Evolutionary conservation across 768 basidiomycete species (phyloP), one percentile per base, ranked within the genome.

Genomic region (Auricularia sp.): DNA sequence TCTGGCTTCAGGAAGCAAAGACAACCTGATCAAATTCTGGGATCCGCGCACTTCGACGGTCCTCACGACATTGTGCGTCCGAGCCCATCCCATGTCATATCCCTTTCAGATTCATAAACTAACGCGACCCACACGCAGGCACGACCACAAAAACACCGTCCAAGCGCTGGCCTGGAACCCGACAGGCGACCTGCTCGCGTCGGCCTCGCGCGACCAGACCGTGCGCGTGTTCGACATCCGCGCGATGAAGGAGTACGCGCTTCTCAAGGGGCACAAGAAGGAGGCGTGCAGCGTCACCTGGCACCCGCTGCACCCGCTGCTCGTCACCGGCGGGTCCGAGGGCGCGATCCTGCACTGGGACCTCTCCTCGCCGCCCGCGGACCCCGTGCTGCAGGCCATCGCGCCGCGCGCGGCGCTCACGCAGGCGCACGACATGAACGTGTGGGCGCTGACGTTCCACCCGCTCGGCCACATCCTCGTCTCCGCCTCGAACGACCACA

Each of bases 1-100:
- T 8, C 82, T 99, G 24, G 94, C 91, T 4, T 94, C 92, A 3
- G 97, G 97, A 33, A 93, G 92, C 70, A 98, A 98, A 76, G 97
- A 99, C 76, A 97, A 98, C 75, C 85, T 93, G 70, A 93, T 98
- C 76, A 98, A 98, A 71, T 99, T 99, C 77, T 99, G 97, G 97
- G 97, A 99, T 74, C 97, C 97, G 24, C 82, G 97, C 44, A 93
- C 92, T 10, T 92, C 90, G 42, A 94, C 91, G 0, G 86, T 88
- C 10, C 82, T 99, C 6, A 92, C 93, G 4, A 97, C 95, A 0
- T 77, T 98, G 94, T 95, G 73, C 66, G 88, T 29, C 2, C 29
- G 29, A 29, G 29, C 29, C 29, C 29, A 29, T 29, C 76, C 21
- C 21, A 59, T 54, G 35, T 62, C 3, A 65, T 16, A 34, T 35